These are phyloP conservation scores for Backusella macrospora DNA, from an alignment of 192 early-diverging fungal genomes.

Conservation along the genomic window DNA sequence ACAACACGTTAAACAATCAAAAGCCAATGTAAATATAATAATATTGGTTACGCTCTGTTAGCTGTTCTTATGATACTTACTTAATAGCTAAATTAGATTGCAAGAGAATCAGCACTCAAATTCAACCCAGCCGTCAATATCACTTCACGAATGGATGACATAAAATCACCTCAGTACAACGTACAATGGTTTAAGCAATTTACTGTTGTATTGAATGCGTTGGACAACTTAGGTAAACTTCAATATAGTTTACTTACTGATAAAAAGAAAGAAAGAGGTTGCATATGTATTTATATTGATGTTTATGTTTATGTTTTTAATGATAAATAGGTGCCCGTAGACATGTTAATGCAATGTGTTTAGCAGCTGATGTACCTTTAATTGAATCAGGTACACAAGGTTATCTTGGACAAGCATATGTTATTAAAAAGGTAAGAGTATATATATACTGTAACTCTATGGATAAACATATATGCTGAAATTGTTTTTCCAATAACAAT, in stretches of 20 bases:
- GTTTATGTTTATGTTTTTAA: background rate
- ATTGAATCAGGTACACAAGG: constrained; percentile 98
- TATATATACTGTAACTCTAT: background rate
- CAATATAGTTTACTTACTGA: background rate
- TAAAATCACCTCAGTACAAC: constrained; percentile 84
- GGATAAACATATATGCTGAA: background rate
- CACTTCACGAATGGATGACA: constrained; percentile 79
- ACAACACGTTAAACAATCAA: constrained; percentile 90
- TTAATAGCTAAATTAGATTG: constrained; percentile 55
- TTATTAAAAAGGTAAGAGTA: constrained; percentile 69
- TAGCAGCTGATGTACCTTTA: constrained; percentile 87
- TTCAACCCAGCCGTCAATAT: constrained; percentile 89
- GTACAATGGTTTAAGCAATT: constrained; percentile 88
- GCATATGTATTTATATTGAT: background rate
- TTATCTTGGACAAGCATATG: constrained; percentile 89
- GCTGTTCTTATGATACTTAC: background rate
- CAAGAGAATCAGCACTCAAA: constrained; percentile 74
- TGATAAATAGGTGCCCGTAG: constrained; percentile 78
- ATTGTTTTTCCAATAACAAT: background rate
- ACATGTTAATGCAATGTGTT: constrained; percentile 95
- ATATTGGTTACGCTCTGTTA: background rate
- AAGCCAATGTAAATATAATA: constrained; percentile 71
- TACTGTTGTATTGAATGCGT: constrained; percentile 91
- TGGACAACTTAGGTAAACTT: constrained; percentile 89
- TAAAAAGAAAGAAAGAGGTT: background rate